These are phyloP conservation scores for Neurospora sp. DNA, from an alignment of 495 filamentous ascomycete genomes.

Conservation along the genomic window DNA sequence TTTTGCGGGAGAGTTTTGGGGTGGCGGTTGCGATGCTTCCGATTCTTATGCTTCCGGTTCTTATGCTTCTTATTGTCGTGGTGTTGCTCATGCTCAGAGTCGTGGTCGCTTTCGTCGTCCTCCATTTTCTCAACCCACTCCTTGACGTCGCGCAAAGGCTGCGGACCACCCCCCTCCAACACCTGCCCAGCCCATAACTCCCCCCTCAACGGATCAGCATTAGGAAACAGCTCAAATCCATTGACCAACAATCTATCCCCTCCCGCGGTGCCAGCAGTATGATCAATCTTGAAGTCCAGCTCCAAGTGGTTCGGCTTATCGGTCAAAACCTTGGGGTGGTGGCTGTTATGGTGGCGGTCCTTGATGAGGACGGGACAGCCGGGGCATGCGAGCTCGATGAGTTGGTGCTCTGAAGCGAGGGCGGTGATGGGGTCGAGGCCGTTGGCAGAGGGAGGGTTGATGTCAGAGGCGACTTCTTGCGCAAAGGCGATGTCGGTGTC, in stretches of 20 bases:
- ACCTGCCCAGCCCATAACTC: conserved; percentile 22
- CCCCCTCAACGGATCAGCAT: conserved; percentile 18
- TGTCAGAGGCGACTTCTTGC: not conserved
- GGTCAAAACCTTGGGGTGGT: conserved; percentile 11
- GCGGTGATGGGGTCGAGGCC: not conserved
- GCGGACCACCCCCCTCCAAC: conserved; percentile 1
- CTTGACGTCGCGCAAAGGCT: not conserved
- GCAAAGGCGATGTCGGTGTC: conserved; percentile 8
- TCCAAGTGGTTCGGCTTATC: conserved; percentile 30
- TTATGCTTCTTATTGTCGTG: conserved; percentile 9
- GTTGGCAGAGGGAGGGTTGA: not conserved
- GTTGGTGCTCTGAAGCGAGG: conserved; percentile 6
- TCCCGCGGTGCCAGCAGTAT: conserved; percentile 8
- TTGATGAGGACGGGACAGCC: conserved; percentile 27
- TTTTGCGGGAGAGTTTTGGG: conserved; percentile 12
- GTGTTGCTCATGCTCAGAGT: conserved; percentile 4
- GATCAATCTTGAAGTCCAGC: conserved; percentile 28
- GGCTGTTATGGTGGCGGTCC: conserved; percentile 10
- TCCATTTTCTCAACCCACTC: not conserved
- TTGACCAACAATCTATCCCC: conserved; percentile 32
- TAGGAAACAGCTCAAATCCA: conserved; percentile 34
- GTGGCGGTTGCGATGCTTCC: conserved; percentile 5
- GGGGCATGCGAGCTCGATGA: conserved; percentile 32
- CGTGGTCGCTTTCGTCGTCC: not conserved
- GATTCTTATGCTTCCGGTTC: conserved; percentile 7